Base-by-base conservation (phyloP, 2,329 filamentous ascomycete genomes). In the Phialophora tarda region DNA sequence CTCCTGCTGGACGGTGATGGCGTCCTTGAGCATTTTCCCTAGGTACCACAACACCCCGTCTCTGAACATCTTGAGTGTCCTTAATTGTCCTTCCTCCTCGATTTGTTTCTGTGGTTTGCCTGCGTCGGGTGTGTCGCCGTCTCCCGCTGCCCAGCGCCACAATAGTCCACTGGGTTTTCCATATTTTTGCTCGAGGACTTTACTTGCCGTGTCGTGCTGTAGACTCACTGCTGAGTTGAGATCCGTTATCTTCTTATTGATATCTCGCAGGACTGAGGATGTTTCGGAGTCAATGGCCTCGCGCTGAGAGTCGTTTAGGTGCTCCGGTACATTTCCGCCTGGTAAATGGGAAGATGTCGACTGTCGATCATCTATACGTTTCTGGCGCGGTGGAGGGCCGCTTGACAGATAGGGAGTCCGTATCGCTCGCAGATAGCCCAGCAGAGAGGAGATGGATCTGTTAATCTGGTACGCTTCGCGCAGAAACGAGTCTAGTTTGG, bases 391-490 rank as follows among this genome's bases (percentile, higher is more conserved):
- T 69, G 86, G 82, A 57, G 75, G 74, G 69, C 86, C 85, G 24
- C 90, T 93, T 34, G 93, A 95, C 59, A 99, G 91, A 80, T 99
- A 99, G 66, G 93, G 88, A 73, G 93, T 91, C 66, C 94, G 91
- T 74, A 97, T 92, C 66, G 89, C 87, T 75, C 87, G 88, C 23
- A 99, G 89, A 74, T 97, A 92, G 71, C 82, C 82, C 73, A 92
- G 89, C 41, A 99, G 87, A 59, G 90, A 91, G 68, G 86, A 81
- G 68, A 98, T 96, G 76, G 96, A 92, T 7, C 88, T 86, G 76
- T 96, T 95, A 78, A 98, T 97, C 76, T 90, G 88, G 80, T 96
- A 95, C 61, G 95, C 95, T 80, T 98, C 94, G 76, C 94, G 93
- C 38, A 98, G 82, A 76, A 98, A 99, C 74, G 91, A 90, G 77